Evolutionary conservation across 257 asterid genomes (phyloP).

Genomic region (Plantago major): DNA sequence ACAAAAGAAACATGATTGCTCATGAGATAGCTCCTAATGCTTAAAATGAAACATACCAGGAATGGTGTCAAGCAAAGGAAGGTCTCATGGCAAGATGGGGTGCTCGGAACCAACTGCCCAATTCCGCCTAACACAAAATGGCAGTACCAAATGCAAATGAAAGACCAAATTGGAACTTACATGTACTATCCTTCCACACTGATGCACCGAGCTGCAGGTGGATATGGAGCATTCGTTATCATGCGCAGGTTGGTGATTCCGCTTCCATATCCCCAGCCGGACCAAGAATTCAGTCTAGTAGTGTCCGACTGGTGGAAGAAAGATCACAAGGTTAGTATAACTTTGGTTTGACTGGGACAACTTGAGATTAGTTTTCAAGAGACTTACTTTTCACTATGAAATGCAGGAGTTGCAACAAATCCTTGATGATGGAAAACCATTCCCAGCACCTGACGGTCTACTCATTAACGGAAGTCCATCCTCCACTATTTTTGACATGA

Average conservation of each 20-base stretch:
- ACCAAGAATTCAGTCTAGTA: constrained; percentile 45
- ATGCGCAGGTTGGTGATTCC: constrained; percentile 60
- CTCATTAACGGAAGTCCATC: constrained; percentile 63
- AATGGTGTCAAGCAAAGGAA: constrained; percentile 74
- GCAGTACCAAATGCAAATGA: constrained; percentile 78
- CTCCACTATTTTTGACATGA: constrained; percentile 36
- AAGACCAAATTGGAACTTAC: constrained; percentile 78
- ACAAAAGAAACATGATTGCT: neutral
- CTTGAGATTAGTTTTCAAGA: neutral
- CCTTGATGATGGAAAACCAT: constrained; percentile 44
- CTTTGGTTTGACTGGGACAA: neutral
- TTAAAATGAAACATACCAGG: constrained; percentile 29
- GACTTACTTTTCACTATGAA: neutral
- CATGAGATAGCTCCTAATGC: neutral
- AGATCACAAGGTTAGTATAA: constrained; percentile 54
- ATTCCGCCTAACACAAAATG: constrained; percentile 70
- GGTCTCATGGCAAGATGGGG: constrained; percentile 84
- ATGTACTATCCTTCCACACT: constrained; percentile 62
- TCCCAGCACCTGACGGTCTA: constrained; percentile 56
- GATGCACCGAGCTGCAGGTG: constrained; percentile 73
- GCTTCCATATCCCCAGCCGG: constrained; percentile 64
- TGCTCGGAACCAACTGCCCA: constrained; percentile 89
- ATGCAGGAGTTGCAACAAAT: constrained; percentile 47
- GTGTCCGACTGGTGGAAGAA: constrained; percentile 79
- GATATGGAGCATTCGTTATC: constrained; percentile 66